Conservation (phyloP, 805 yeast genomes). For the Ogataea naganishii region DNA sequence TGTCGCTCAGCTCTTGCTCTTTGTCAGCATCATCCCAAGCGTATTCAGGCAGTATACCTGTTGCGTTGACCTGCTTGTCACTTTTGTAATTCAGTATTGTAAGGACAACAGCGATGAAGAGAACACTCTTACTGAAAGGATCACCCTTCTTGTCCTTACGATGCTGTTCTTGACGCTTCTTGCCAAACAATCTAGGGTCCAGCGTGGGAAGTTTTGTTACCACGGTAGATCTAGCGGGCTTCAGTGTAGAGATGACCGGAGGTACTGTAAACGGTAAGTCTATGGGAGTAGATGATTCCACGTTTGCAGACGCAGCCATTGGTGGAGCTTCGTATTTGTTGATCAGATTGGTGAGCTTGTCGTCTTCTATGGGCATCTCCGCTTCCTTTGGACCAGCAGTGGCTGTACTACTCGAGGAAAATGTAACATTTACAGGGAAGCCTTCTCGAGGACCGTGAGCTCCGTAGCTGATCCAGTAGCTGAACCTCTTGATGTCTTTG, state of each 20-base stretch:
- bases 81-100: conserved; percentile 43
- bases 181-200: conserved; percentile 29
- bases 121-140: conserved; percentile 44
- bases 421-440: conserved; percentile 20
- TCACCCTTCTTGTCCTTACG: conserved; percentile 47
- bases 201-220: conserved; percentile 26
- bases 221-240: conserved; percentile 21
- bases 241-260: conserved; percentile 17
- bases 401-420: neutral
- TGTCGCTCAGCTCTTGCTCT: conserved; percentile 10
- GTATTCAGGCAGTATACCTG: conserved; percentile 23
- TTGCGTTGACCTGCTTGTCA: conserved; percentile 31
- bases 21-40: conserved; percentile 16
- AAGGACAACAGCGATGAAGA: conserved; percentile 39
- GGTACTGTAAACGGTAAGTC: conserved; percentile 53
- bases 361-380: too few relatives aligned
- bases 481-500: conserved; percentile 41
- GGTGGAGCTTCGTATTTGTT: too few relatives aligned
- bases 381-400: too few relatives aligned
- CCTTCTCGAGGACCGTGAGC: conserved; percentile 63
- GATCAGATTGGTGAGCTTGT: neutral
- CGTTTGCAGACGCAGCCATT: too few relatives aligned
- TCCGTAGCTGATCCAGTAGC: conserved; percentile 59
- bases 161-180: conserved; percentile 31
- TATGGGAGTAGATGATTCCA: conserved; percentile 43